Evolutionary conservation across 768 basidiomycete genomes (phyloP).

Genomic region (Amanita rubescens): DNA sequence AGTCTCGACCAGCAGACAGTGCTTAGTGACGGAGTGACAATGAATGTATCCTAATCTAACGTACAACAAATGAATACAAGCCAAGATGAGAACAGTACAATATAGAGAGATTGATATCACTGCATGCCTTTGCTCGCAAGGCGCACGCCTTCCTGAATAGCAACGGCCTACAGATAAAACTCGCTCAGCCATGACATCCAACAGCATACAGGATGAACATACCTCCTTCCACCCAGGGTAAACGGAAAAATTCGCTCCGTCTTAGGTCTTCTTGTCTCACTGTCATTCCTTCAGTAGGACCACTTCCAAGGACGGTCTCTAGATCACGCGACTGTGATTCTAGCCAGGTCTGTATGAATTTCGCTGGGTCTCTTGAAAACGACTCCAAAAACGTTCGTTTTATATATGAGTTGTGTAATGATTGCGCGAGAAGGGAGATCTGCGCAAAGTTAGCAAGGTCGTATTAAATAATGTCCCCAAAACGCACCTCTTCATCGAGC

Average conservation of each 20-base stretch:
- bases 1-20: no score
- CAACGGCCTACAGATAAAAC: slow-evolving; percentile 50
- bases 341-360: slow-evolving; percentile 85
- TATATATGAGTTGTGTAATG: slow-evolving; percentile 78
- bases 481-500: slow-evolving; percentile 82
- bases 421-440: slow-evolving; percentile 82
- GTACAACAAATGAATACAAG: neutral
- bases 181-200: slow-evolving; percentile 1
- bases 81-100: neutral
- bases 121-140: slow-evolving; percentile 46
- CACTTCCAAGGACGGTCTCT: slow-evolving; percentile 84
- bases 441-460: slow-evolving; percentile 19
- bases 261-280: slow-evolving; percentile 85
- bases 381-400: slow-evolving; percentile 81
- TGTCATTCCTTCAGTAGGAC: slow-evolving; percentile 68
- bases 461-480: neutral
- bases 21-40: no score
- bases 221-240: slow-evolving; percentile 89
- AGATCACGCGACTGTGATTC: slow-evolving; percentile 89
- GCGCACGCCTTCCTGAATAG: slow-evolving; percentile 76
- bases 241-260: slow-evolving; percentile 82
- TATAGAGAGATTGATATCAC: slow-evolving; percentile 10
- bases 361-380: slow-evolving; percentile 71
- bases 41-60: no score
- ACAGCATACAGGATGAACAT: slow-evolving; percentile 8